Conservation (phyloP, 306 rosid genomes). For the Rosa rugosa region DNA sequence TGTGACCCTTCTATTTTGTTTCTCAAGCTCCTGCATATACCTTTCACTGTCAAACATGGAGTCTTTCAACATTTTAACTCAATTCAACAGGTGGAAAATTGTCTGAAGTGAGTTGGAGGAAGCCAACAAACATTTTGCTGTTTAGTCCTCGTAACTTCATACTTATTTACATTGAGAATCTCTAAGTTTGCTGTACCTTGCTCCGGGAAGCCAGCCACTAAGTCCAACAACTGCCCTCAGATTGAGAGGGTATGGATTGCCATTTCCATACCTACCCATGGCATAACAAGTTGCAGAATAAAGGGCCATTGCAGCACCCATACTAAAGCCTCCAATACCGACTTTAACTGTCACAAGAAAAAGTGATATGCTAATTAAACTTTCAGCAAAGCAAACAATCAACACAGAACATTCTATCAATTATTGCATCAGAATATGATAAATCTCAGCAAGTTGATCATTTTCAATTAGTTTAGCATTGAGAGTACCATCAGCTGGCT, state of each 20-base stretch:
- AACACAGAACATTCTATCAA: background rate
- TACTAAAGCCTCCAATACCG: constrained; percentile 97
- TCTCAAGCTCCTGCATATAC: constrained; percentile 63
- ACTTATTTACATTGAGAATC: background rate
- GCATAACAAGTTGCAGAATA: constrained; percentile 98
- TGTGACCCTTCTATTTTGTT: constrained; percentile 83
- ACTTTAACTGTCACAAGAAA: constrained; percentile 76
- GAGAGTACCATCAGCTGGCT: constrained; percentile 87
- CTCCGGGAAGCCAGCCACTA: constrained; percentile 99
- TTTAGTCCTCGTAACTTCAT: background rate
- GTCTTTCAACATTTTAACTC: background rate
- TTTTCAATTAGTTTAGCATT: constrained; percentile 3
- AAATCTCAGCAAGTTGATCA: background rate
- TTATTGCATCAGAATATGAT: constrained; percentile 1
- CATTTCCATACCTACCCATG: constrained; percentile 81
- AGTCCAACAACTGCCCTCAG: constrained; percentile 87
- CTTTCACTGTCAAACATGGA: constrained; percentile 10
- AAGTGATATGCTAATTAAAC: background rate
- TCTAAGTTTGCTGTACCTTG: constrained; percentile 34
- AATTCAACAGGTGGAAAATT: background rate
- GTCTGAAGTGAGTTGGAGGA: background rate
- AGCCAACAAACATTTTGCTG: background rate
- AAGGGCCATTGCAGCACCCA: constrained; percentile 98
- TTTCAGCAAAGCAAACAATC: constrained; percentile 20
- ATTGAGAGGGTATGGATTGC: constrained; percentile 72